phyloP scores from a whole-genome alignment of 257 asterid genomes.

The Mentha longifolia region DNA sequence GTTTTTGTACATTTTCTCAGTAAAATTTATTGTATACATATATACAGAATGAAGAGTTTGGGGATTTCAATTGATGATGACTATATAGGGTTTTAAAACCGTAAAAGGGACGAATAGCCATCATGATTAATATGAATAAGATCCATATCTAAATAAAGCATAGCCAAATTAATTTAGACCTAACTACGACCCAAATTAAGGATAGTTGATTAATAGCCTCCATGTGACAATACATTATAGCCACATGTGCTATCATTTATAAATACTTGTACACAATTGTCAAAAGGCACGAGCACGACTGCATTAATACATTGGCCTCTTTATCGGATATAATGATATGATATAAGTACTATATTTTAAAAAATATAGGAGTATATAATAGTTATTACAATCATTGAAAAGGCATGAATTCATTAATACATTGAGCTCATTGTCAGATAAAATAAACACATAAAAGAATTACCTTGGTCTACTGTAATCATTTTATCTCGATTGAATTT shows the following conservation, averaged over 20 bases:
- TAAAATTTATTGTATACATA: neutral
- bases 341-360: too few species aligned
- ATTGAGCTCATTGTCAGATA: too few species aligned
- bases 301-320: neutral
- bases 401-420: too few species aligned
- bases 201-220: neutral
- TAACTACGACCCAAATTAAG: slow-evolving; percentile 18
- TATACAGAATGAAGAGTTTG: neutral
- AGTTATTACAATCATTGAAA: too few species aligned
- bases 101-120: neutral
- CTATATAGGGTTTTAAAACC: neutral
- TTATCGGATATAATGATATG: neutral
- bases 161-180: neutral
- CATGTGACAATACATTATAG: slow-evolving; percentile 10
- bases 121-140: slow-evolving; percentile 4
- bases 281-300: neutral
- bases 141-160: neutral
- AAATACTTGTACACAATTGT: neutral
- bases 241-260: slow-evolving; percentile 13
- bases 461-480: too few species aligned
- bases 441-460: too few species aligned
- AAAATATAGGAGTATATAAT: too few species aligned
- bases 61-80: neutral
- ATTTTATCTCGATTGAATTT: neutral
- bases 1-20: too few species aligned